phyloP scores from a whole-genome alignment of 352 stramenopile genomes.

The Hyaloperonospora brassicae region DNA sequence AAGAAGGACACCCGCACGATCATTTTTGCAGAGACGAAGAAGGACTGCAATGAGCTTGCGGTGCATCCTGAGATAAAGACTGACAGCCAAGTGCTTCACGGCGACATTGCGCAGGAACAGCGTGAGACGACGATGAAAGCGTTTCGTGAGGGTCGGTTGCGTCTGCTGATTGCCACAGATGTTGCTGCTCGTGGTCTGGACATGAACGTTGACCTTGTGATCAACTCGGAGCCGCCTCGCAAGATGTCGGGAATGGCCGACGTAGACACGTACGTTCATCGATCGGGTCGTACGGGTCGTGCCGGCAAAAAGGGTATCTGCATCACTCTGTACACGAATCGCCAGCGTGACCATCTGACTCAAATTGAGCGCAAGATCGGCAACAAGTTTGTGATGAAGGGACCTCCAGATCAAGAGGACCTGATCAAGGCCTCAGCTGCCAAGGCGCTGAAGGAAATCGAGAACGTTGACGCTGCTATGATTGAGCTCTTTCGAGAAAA shows the following conservation, averaged over 20 bases:
- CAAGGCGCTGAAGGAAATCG: constrained; percentile 79
- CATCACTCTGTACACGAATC: constrained; percentile 92
- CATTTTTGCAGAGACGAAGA: constrained; percentile 93
- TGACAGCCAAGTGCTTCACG: constrained; percentile 89
- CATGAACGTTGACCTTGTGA: constrained; percentile 95
- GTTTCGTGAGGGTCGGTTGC: constrained; percentile 92
- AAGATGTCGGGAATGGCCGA: constrained; percentile 83
- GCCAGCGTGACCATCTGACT: constrained; percentile 65
- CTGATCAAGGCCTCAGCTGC: constrained; percentile 80
- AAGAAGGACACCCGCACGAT: constrained; percentile 88
- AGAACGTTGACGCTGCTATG: constrained; percentile 67
- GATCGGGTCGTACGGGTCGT: constrained; percentile 94
- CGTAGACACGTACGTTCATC: constrained; percentile 97
- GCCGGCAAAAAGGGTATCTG: constrained; percentile 94
- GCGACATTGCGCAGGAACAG: constrained; percentile 95
- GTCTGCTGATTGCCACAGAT: constrained; percentile 95
- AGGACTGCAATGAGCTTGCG: constrained; percentile 90
- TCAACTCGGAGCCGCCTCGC: constrained; percentile 90
- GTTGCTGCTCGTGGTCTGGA: constrained; percentile 95
- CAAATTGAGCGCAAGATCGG: constrained; percentile 84
- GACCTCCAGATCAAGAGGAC: constrained; percentile 78
- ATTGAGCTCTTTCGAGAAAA: constrained; percentile 70
- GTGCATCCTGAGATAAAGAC: constrained; percentile 85
- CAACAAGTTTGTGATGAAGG: constrained; percentile 87
- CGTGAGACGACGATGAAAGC: constrained; percentile 95